These are phyloP conservation scores for Phoma sp. DNA, from an alignment of 2,329 filamentous ascomycete species.

Conservation along the genomic window DNA sequence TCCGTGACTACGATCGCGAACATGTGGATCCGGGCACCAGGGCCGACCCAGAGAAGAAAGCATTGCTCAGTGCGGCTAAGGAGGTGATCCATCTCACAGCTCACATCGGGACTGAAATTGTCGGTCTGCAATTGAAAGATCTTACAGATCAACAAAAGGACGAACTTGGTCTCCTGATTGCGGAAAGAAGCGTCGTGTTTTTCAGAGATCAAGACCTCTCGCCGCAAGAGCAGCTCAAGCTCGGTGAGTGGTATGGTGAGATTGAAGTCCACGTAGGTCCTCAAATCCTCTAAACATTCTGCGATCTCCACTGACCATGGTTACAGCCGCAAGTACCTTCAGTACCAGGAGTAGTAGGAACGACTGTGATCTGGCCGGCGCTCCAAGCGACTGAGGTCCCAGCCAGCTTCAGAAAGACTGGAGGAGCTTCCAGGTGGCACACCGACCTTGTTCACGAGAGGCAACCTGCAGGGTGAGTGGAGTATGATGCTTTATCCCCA, in stretches of 20 bases:
- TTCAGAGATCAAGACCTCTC: conserved; percentile 58
- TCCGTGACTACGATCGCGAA: conserved; percentile 57
- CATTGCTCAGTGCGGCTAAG: conserved; percentile 45
- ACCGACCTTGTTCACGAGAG: conserved; percentile 73
- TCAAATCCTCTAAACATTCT: neutral
- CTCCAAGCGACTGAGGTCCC: conserved; percentile 66
- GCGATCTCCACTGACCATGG: neutral
- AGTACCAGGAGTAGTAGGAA: conserved; percentile 69
- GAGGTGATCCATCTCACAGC: conserved; percentile 50
- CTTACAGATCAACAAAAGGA: conserved; percentile 57
- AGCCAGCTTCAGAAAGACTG: conserved; percentile 69
- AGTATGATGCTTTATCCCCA: neutral
- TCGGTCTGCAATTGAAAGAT: conserved; percentile 55
- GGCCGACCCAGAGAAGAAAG: conserved; percentile 57
- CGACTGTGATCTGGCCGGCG: conserved; percentile 72
- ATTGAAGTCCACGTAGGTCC: conserved; percentile 70
- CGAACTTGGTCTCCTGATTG: conserved; percentile 54
- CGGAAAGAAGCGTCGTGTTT: conserved; percentile 54
- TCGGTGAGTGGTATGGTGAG: conserved; percentile 53
- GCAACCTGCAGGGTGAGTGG: conserved; percentile 65
- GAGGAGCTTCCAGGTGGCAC: conserved; percentile 73
- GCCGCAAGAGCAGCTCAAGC: conserved; percentile 39
- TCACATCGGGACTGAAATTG: conserved; percentile 48
- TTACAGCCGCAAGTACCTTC: conserved; percentile 71
- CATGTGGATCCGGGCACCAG: conserved; percentile 52